A percentile compares a stretch with the other conserved stretches of the same genome.
Evolutionary conservation across 2,329 filamentous ascomycete genomes (phyloP).

Genomic region (Endoconidiophora laricicola): DNA sequence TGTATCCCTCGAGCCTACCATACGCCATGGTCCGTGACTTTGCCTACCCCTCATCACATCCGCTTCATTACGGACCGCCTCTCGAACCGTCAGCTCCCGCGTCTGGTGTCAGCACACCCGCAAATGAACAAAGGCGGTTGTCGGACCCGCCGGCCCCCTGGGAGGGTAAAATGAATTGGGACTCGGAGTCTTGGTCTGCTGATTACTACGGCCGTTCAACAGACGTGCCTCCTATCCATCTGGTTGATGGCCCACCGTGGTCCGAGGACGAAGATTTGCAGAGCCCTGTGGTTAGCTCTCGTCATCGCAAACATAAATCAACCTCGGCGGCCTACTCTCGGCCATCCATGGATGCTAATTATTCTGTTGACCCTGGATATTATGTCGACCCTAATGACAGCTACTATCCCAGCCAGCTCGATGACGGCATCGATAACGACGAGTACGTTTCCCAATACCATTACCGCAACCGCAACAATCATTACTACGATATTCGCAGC

Average conservation of each 20-base stretch:
- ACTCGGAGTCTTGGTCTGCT: conserved; percentile 30
- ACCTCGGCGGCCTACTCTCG: conserved; percentile 31
- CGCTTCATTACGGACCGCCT: conserved; percentile 86
- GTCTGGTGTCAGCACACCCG: conserved; percentile 71
- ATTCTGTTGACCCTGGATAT: conserved; percentile 46
- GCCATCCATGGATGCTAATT: conserved; percentile 32
- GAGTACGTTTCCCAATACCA: conserved; percentile 25
- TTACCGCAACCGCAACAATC: background rate
- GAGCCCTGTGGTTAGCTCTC: conserved; percentile 71
- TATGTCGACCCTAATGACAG: conserved; percentile 57
- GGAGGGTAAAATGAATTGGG: conserved; percentile 51
- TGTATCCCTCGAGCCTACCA: conserved; percentile 68
- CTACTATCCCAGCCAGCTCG: conserved; percentile 55
- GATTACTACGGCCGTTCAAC: conserved; percentile 43
- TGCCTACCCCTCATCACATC: conserved; percentile 69
- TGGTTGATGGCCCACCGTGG: conserved; percentile 78
- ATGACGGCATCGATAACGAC: conserved; percentile 40
- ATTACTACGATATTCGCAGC: background rate
- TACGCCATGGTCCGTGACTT: conserved; percentile 94
- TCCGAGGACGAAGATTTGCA: conserved; percentile 92
- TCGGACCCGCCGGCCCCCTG: conserved; percentile 66
- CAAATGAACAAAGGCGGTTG: conserved; percentile 62
- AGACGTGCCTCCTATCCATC: conserved; percentile 66
- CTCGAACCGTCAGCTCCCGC: conserved; percentile 52
- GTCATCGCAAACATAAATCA: conserved; percentile 75